A percentile compares a stretch with the other conserved stretches of the same genome.
phyloP scores from a whole-genome alignment of 2,329 filamentous ascomycete species.

The Sphaerostilbella broomeana region DNA sequence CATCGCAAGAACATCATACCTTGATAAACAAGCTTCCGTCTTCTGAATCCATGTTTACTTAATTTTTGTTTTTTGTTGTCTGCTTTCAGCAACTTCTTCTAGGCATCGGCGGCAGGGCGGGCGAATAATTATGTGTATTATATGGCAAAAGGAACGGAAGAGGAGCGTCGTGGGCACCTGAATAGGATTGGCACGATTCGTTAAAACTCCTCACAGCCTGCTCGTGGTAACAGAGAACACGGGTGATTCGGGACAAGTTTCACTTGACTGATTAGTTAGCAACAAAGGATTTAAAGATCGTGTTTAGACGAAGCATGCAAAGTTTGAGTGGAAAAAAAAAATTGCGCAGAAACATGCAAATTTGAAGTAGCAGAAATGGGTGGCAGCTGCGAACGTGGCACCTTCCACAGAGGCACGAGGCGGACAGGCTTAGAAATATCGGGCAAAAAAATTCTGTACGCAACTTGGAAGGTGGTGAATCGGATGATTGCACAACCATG shows the following conservation, averaged over 20 bases:
- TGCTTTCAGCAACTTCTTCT: conserved; percentile 11
- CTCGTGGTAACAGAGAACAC: conserved; percentile 6
- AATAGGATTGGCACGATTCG: not conserved
- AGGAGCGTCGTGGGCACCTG: conserved; percentile 5
- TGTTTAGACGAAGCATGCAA: conserved; percentile 6
- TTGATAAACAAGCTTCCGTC: conserved; percentile 87
- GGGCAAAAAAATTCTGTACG: too few species aligned
- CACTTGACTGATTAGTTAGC: too few species aligned
- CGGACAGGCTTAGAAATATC: not conserved
- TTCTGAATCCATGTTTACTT: conserved; percentile 71
- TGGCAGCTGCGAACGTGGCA: not conserved
- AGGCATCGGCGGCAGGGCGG: conserved; percentile 6
- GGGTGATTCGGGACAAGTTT: too few species aligned
- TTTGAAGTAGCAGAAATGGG: not conserved
- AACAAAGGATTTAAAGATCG: too few species aligned
- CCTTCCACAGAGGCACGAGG: not conserved
- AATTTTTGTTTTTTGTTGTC: conserved; percentile 2
- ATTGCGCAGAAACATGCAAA: not conserved
- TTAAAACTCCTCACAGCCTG: conserved; percentile 2
- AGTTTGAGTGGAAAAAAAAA: too few species aligned
- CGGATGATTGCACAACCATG: not conserved
- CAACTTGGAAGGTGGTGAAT: not conserved
- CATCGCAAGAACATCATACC: conserved; percentile 40
- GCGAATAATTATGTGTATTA: conserved; percentile 2
- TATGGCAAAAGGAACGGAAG: conserved; percentile 6